A percentile compares a stretch with the other conserved stretches of the same genome.
Conservation (phyloP, 2,329 filamentous ascomycete species). For the Thelonectria discophora region DNA sequence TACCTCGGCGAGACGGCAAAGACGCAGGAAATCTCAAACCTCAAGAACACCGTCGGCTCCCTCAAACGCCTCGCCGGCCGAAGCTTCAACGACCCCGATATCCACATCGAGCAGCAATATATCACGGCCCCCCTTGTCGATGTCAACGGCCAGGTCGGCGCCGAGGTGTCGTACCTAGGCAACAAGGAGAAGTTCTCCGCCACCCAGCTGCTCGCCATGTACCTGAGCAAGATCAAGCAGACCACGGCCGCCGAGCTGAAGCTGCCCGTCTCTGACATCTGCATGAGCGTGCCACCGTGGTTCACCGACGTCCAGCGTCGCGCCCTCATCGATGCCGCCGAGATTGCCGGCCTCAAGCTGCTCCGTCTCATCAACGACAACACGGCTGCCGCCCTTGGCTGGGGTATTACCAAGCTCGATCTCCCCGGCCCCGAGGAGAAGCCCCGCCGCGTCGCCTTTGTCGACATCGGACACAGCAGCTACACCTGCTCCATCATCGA, state of each 20-base stretch:
- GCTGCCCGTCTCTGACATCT: slow-evolving; percentile 90
- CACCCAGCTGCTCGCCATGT: slow-evolving; percentile 94
- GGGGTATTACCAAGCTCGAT: slow-evolving; percentile 97
- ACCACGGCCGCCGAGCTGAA: slow-evolving; percentile 88
- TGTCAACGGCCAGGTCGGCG: slow-evolving; percentile 92
- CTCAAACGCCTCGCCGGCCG: slow-evolving; percentile 94
- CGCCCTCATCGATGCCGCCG: slow-evolving; percentile 86
- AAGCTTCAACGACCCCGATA: slow-evolving; percentile 86
- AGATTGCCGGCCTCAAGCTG: slow-evolving; percentile 92
- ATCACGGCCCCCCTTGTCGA: slow-evolving; percentile 88
- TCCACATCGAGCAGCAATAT: slow-evolving; percentile 91
- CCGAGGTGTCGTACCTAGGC: slow-evolving; percentile 90
- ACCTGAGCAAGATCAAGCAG: slow-evolving; percentile 90
- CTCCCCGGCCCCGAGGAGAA: slow-evolving; percentile 89
- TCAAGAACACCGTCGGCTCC: slow-evolving; percentile 96
- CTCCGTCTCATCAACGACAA: slow-evolving; percentile 98
- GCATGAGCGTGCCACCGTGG: slow-evolving; percentile 95
- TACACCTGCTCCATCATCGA: slow-evolving; percentile 95
- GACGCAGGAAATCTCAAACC: slow-evolving; percentile 98
- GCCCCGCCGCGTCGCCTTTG: slow-evolving; percentile 86
- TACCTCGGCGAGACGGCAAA: slow-evolving; percentile 96
- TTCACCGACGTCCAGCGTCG: slow-evolving; percentile 96
- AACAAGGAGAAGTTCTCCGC: slow-evolving; percentile 97
- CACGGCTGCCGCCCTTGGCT: slow-evolving; percentile 93
- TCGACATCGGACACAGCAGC: slow-evolving; percentile 97